Percentiles rank a stretch among this genome's conserved stretches.
phyloP scores from a whole-genome alignment of 108 stramenopile species.

The Cylindrotheca fusiformis region DNA sequence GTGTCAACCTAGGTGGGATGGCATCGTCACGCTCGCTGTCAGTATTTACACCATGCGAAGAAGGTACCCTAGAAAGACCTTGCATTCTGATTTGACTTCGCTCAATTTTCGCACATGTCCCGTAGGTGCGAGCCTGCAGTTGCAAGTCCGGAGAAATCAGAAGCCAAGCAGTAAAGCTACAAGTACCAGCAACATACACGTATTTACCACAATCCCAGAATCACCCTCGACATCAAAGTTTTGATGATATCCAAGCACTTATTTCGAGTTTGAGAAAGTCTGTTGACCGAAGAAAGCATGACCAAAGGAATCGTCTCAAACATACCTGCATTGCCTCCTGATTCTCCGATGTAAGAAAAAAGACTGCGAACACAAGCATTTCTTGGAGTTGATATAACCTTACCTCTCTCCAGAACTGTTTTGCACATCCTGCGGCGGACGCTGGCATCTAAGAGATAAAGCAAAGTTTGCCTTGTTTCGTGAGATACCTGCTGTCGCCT shows the following conservation, averaged over 20 bases:
- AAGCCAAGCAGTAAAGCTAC: too few relatives aligned
- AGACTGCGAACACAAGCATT: too few relatives aligned
- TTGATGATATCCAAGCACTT: slow-evolving; percentile 75
- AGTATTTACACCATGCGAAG: slow-evolving; percentile 8
- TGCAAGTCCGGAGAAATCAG: too few relatives aligned
- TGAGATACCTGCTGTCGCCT: slow-evolving; percentile 72
- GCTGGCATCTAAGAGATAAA: slow-evolving; percentile 87
- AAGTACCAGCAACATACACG: neutral
- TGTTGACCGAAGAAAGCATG: neutral
- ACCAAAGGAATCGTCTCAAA: neutral
- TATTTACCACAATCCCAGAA: slow-evolving; percentile 79
- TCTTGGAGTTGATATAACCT: slow-evolving; percentile 54
- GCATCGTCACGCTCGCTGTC: slow-evolving; percentile 33
- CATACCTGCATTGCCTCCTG: slow-evolving; percentile 30
- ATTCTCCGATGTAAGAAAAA: too few relatives aligned
- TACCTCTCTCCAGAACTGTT: slow-evolving; percentile 81
- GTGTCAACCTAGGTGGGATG: neutral
- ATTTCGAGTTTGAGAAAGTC: too few relatives aligned
- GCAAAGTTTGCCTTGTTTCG: slow-evolving; percentile 87
- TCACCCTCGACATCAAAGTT: slow-evolving; percentile 98
- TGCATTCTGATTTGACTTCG: slow-evolving; percentile 15
- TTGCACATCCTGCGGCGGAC: slow-evolving; percentile 92
- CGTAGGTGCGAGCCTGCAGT: slow-evolving; percentile 77
- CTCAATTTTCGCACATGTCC: slow-evolving; percentile 89
- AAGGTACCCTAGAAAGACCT: neutral